Percentiles rank a stretch among this genome's conserved stretches.
phyloP scores from a whole-genome alignment of 441 rosid genomes.

The Arabidopsis lyrata region DNA sequence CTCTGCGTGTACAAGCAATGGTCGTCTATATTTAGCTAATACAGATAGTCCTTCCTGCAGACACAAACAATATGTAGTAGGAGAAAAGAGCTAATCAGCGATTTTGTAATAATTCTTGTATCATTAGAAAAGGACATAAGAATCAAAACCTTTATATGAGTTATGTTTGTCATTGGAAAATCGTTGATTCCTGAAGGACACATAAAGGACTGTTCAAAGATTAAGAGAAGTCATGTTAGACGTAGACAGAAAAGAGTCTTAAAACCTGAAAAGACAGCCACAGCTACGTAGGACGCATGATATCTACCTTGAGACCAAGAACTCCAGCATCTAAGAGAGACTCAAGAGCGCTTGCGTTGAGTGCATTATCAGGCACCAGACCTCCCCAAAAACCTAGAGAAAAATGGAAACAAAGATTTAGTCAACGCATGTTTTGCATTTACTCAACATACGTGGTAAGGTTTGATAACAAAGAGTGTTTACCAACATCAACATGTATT shows the following conservation, averaged over 20 bases:
- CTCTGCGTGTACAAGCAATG: constrained; percentile 97
- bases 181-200: constrained; percentile 88
- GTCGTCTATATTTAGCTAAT: constrained; percentile 83
- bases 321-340: constrained; percentile 87
- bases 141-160: constrained; percentile 77
- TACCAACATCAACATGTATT: constrained; percentile 90
- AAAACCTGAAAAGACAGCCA: constrained; percentile 2
- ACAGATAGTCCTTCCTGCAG: constrained; percentile 82
- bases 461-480: constrained; percentile 45
- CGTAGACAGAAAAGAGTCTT: constrained; percentile 25
- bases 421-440: neutral
- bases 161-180: constrained; percentile 91
- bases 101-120: constrained; percentile 8
- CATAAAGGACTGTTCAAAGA: constrained; percentile 80
- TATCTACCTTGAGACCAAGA: constrained; percentile 89
- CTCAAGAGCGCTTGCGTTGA: constrained; percentile 64
- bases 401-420: constrained; percentile 6
- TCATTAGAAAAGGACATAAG: constrained; percentile 15
- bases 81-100: neutral
- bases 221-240: constrained; percentile 38
- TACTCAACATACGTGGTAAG: constrained; percentile 34
- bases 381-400: constrained; percentile 98
- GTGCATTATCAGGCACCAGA: constrained; percentile 93
- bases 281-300: constrained; percentile 8
- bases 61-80: constrained; percentile 14